Conservation (phyloP, 2,329 filamentous ascomycete genomes). For the Ploettnerulaceae sp. region DNA sequence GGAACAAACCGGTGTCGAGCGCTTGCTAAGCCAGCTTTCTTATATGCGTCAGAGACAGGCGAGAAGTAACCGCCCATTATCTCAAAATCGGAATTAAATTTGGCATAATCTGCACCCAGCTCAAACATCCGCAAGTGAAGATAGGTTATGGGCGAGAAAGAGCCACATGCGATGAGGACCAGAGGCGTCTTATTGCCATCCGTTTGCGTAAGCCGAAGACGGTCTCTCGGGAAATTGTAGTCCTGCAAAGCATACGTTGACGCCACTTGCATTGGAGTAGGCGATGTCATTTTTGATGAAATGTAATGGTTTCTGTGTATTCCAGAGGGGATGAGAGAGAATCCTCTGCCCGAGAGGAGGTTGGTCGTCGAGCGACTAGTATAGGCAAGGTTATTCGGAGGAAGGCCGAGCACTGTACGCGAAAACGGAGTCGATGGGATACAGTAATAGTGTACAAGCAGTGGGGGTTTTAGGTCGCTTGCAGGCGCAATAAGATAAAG, state of each 20-base stretch:
- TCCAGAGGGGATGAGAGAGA: neutral
- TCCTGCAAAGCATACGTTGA: slow-evolving; percentile 24
- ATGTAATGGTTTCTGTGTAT: neutral
- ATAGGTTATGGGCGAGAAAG: slow-evolving; percentile 71
- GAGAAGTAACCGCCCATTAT: slow-evolving; percentile 81
- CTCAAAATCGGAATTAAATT: slow-evolving; percentile 73
- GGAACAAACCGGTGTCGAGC: slow-evolving; percentile 57
- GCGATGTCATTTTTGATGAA: slow-evolving; percentile 16
- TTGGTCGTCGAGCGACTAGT: neutral
- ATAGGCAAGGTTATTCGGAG: neutral
- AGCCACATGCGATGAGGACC: slow-evolving; percentile 62
- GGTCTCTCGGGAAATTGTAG: slow-evolving; percentile 56
- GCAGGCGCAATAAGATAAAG: no score
- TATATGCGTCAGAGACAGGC: slow-evolving; percentile 58
- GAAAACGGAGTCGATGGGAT: no score
- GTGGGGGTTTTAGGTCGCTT: no score
- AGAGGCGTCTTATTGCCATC: slow-evolving; percentile 55
- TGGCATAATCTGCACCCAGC: slow-evolving; percentile 62
- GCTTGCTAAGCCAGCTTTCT: slow-evolving; percentile 73
- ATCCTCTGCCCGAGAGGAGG: slow-evolving; percentile 1
- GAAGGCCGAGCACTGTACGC: neutral
- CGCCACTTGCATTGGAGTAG: slow-evolving; percentile 13
- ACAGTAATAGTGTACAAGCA: no score
- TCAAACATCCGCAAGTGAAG: slow-evolving; percentile 83
- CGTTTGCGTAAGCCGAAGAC: slow-evolving; percentile 52